These are phyloP conservation scores for Aspergillus quadricinctus DNA, from an alignment of 2,329 filamentous ascomycete genomes.

Conservation along the genomic window DNA sequence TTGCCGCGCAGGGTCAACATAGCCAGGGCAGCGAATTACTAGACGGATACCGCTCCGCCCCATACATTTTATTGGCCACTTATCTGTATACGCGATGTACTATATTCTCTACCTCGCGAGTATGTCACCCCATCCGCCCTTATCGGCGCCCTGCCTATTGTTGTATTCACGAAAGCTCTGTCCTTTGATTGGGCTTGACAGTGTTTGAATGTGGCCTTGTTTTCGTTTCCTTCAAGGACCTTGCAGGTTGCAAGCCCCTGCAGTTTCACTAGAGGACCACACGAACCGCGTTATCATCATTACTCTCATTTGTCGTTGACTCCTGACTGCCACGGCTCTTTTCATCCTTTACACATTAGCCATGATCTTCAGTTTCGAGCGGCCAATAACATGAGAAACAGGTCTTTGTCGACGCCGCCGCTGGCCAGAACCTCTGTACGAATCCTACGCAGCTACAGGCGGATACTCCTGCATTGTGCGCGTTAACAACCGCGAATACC, in stretches of 20 bases:
- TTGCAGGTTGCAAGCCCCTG: not conserved
- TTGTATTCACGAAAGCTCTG: constrained; percentile 1
- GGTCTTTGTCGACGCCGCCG: constrained; percentile 91
- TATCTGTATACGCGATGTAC: constrained; percentile 34
- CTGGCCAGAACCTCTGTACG: constrained; percentile 88
- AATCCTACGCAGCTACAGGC: constrained; percentile 67
- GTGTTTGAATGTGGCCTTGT: not conserved
- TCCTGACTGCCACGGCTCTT: not conserved
- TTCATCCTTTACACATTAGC: not conserved
- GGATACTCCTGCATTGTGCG: constrained; percentile 88
- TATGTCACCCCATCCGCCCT: constrained; percentile 49
- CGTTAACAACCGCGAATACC: constrained; percentile 95
- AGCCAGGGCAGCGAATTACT: constrained; percentile 22
- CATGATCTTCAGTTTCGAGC: not conserved
- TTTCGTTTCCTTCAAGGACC: not conserved
- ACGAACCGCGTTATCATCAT: not conserved
- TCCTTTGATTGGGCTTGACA: not conserved
- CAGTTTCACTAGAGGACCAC: not conserved
- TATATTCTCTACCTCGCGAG: constrained; percentile 66
- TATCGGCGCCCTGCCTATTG: constrained; percentile 2
- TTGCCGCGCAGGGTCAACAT: constrained; percentile 16
- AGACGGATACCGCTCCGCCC: constrained; percentile 16
- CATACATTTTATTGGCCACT: constrained; percentile 17
- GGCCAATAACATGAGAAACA: constrained; percentile 46
- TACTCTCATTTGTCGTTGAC: not conserved